A percentile compares a stretch with the other conserved stretches of the same genome.
Conservation (phyloP, 2,329 filamentous ascomycete genomes). For the Trichoderma sp. region DNA sequence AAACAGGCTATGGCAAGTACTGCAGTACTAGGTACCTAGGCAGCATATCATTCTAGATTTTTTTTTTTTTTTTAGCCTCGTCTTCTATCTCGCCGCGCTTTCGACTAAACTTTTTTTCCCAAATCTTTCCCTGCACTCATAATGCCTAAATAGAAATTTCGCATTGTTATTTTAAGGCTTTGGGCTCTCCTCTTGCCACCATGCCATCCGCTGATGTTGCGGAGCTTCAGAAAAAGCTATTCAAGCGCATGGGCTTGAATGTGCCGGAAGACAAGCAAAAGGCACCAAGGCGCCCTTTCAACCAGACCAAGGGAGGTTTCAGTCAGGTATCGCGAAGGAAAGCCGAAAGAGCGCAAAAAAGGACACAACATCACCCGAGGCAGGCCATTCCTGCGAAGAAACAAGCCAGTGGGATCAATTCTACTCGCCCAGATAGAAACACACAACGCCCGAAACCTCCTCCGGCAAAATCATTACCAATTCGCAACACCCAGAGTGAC, state of each 20-base stretch:
- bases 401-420: not conserved
- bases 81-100: too few relatives aligned
- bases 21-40: too few relatives aligned
- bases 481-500: constrained; percentile 22
- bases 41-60: too few relatives aligned
- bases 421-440: not conserved
- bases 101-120: too few relatives aligned
- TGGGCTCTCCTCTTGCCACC: not conserved
- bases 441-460: not conserved
- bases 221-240: constrained; percentile 45
- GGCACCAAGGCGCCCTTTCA: constrained; percentile 20
- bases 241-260: constrained; percentile 44
- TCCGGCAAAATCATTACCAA: not conserved
- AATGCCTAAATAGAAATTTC: not conserved
- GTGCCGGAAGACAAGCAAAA: constrained; percentile 33
- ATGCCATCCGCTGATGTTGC: constrained; percentile 37
- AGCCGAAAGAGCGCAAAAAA: constrained; percentile 66
- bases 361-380: constrained; percentile 43
- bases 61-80: too few relatives aligned
- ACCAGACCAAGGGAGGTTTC: constrained; percentile 30
- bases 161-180: not conserved
- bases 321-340: constrained; percentile 69
- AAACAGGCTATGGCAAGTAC: too few relatives aligned
- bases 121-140: too few relatives aligned
- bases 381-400: constrained; percentile 4